Percentiles rank a stretch among this genome's conserved stretches.
Evolutionary conservation across 768 basidiomycete species (phyloP).

Genomic region (Tricholoma flavovirens): DNA sequence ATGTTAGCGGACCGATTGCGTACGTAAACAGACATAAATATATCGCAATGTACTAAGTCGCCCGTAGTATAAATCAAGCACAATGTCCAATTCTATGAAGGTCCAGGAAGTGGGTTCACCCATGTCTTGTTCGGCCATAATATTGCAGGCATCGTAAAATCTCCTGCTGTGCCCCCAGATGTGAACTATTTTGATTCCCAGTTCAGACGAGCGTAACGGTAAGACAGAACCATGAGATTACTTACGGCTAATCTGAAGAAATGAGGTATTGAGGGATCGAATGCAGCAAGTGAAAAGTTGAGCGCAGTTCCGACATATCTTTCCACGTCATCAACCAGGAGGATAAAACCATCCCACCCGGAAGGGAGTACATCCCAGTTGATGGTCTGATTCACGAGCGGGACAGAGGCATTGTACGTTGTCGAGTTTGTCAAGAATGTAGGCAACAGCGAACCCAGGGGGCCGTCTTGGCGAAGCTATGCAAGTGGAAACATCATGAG

Average conservation of each 20-base stretch:
- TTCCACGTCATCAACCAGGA: slow-evolving; percentile 85
- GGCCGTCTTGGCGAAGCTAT: slow-evolving; percentile 69
- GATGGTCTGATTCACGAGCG: slow-evolving; percentile 50
- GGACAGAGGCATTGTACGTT: slow-evolving; percentile 51
- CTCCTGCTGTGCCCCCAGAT: slow-evolving; percentile 44
- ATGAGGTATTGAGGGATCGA: slow-evolving; percentile 58
- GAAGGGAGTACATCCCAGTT: slow-evolving; percentile 47
- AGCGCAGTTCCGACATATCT: slow-evolving; percentile 64
- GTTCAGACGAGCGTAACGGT: not conserved
- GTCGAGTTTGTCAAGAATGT: slow-evolving; percentile 71
- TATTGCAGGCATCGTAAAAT: slow-evolving; percentile 76
- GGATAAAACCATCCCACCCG: slow-evolving; percentile 70
- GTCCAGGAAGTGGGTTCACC: slow-evolving; percentile 67
- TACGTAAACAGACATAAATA: too few relatives aligned
- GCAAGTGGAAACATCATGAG: slow-evolving; percentile 6
- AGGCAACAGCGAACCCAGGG: slow-evolving; percentile 64
- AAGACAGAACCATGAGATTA: slow-evolving; percentile 11
- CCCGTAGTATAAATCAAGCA: not conserved
- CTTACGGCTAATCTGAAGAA: slow-evolving; percentile 79
- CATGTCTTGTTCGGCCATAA: slow-evolving; percentile 80
- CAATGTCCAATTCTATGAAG: slow-evolving; percentile 30
- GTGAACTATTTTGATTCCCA: slow-evolving; percentile 37
- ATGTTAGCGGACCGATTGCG: too few relatives aligned
- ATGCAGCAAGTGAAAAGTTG: slow-evolving; percentile 62
- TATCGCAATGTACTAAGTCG: too few relatives aligned